phyloP scores from a whole-genome alignment of 768 basidiomycete genomes.

The Tricholoma matsutake region DNA sequence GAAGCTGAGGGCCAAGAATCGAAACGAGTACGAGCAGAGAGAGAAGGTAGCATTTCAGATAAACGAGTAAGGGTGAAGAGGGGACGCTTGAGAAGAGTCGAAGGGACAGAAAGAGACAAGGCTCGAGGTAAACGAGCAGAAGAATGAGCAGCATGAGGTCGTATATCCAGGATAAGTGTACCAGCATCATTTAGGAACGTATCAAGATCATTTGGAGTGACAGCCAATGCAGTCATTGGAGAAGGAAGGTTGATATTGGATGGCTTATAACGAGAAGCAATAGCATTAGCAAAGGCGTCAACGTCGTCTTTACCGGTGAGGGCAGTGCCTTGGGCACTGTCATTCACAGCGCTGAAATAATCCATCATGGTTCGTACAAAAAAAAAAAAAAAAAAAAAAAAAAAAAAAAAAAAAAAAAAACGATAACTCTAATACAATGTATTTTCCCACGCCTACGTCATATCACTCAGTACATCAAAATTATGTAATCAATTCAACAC shows the following conservation, averaged over 20 bases:
- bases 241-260: conserved; percentile 18
- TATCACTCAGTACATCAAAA: not conserved
- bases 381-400: not conserved
- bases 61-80: conserved; percentile 79
- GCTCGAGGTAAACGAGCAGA: conserved; percentile 64
- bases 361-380: conserved; percentile 23
- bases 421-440: not conserved
- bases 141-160: conserved; percentile 74
- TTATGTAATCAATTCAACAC: too few species aligned
- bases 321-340: conserved; percentile 12
- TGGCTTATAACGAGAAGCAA: conserved; percentile 43
- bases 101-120: conserved; percentile 87
- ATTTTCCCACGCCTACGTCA: conserved; percentile 4
- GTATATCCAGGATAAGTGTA: conserved; percentile 81
- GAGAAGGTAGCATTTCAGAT: conserved; percentile 73
- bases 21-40: conserved; percentile 56
- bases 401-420: not conserved
- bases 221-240: conserved; percentile 15
- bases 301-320: conserved; percentile 24
- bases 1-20: conserved; percentile 52
- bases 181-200: conserved; percentile 32
- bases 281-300: conserved; percentile 53
- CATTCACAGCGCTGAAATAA: conserved; percentile 39
- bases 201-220: conserved; percentile 26
- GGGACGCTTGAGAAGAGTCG: conserved; percentile 90